Percentiles rank a stretch among this genome's conserved stretches.
Conservation (phyloP, 75 land plant species). For the Selaginella moellendorffii region DNA sequence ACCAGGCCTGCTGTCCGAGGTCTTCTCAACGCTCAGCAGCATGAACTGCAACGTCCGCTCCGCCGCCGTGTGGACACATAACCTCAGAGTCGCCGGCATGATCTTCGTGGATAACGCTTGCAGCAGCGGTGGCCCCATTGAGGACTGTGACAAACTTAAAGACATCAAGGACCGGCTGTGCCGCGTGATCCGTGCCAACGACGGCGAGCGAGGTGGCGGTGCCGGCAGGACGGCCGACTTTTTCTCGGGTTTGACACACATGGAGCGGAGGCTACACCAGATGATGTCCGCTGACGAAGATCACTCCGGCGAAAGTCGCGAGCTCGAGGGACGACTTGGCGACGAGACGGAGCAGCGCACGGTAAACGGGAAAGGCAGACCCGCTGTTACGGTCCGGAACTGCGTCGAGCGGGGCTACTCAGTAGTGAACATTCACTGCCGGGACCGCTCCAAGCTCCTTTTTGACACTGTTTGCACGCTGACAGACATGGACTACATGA, state of each 20-base stretch:
- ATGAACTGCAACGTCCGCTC: neutral
- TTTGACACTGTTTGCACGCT: conserved; percentile 53
- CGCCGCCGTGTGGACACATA: conserved; percentile 15
- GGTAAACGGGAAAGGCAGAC: neutral
- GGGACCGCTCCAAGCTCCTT: conserved; percentile 42
- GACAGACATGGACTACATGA: conserved; percentile 53
- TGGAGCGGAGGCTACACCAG: conserved; percentile 61
- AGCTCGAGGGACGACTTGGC: conserved; percentile 5
- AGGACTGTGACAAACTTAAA: conserved; percentile 26
- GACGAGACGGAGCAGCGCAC: neutral
- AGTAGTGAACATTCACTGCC: conserved; percentile 36
- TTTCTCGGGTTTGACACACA: conserved; percentile 1
- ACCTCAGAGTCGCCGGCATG: conserved; percentile 16
- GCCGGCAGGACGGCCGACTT: conserved; percentile 7
- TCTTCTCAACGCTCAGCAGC: neutral
- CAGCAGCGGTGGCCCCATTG: conserved; percentile 9
- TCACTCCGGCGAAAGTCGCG: conserved; percentile 14
- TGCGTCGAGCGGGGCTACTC: conserved; percentile 45
- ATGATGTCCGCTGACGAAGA: conserved; percentile 53
- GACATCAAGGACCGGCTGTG: conserved; percentile 21
- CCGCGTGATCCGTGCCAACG: conserved; percentile 18
- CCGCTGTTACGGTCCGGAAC: conserved; percentile 17
- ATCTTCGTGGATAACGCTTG: conserved; percentile 1
- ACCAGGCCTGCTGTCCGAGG: neutral
- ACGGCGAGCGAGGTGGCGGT: neutral